Evolutionary conservation across 225 moss, liverwort and hornwort genomes (phyloP).

Genomic region (Pseudoscleropodium purum): DNA sequence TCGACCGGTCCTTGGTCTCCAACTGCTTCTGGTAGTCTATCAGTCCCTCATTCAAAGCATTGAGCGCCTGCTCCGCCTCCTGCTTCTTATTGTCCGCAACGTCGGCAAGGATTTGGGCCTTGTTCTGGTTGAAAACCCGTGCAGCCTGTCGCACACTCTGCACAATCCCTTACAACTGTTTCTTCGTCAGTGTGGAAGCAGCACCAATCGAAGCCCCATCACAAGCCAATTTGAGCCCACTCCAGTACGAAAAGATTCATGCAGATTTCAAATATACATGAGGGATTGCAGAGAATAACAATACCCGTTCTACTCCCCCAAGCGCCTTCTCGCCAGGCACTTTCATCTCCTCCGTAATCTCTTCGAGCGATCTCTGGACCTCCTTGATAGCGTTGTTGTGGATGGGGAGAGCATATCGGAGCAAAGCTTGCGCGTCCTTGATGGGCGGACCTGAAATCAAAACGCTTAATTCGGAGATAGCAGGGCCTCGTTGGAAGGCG

Average conservation of each 20-base stretch:
- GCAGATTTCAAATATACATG: background rate
- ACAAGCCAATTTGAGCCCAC: background rate
- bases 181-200: background rate
- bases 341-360: conserved; percentile 70
- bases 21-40: conserved; percentile 59
- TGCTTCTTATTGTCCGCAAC: conserved; percentile 47
- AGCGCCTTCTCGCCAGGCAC: conserved; percentile 79
- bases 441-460: conserved; percentile 87
- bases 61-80: conserved; percentile 50
- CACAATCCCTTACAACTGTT: conserved; percentile 34
- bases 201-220: background rate
- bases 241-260: background rate
- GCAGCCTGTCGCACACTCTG: conserved; percentile 76
- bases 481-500: conserved; percentile 31
- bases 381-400: conserved; percentile 81
- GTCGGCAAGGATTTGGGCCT: conserved; percentile 57
- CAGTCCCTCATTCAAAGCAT: conserved; percentile 54
- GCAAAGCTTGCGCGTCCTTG: conserved; percentile 78
- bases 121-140: conserved; percentile 70
- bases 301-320: conserved; percentile 79
- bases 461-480: conserved; percentile 57
- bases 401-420: conserved; percentile 91
- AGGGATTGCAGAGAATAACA: background rate
- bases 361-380: conserved; percentile 77
- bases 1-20: conserved; percentile 60